Percentiles rank a stretch among this genome's conserved stretches.
These are phyloP conservation scores for Jacaranda mimosifolia DNA, from an alignment of 257 asterid species.

Conservation along the genomic window DNA sequence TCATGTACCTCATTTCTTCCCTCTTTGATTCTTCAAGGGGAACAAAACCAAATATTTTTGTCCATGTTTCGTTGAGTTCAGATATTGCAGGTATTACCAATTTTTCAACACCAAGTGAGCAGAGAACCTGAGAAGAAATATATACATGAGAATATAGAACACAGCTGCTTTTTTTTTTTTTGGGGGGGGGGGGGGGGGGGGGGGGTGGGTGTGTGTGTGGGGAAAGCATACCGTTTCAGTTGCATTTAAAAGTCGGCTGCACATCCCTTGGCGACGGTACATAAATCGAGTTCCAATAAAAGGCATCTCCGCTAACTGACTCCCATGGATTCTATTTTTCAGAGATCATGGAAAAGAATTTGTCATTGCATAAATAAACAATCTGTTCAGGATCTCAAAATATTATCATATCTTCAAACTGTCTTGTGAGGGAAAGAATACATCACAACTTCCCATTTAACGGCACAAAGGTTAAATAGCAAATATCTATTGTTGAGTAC, in stretches of 20 bases:
- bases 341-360: conserved; percentile 32
- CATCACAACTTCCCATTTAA: conserved; percentile 17
- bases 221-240: conserved; percentile 77
- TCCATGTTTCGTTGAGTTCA: conserved; percentile 86
- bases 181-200: no score
- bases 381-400: conserved; percentile 1
- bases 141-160: conserved; percentile 31
- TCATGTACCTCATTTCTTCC: conserved; percentile 78
- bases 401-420: conserved; percentile 5
- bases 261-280: conserved; percentile 94
- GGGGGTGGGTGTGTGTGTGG: no score
- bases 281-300: conserved; percentile 84
- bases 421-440: conserved; percentile 11
- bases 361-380: conserved; percentile 32
- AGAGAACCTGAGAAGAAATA: conserved; percentile 65
- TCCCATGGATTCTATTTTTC: conserved; percentile 79
- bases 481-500: not conserved
- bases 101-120: conserved; percentile 72
- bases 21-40: conserved; percentile 75
- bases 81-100: conserved; percentile 91
- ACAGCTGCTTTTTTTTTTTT: no score
- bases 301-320: conserved; percentile 94
- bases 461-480: conserved; percentile 21
- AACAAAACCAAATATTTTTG: conserved; percentile 73
- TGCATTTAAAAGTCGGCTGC: conserved; percentile 76